Evolutionary conservation across 23 red algal genomes (phyloP), one percentile per base, ranked within the genome.

Genomic region (Agarophyton chilense): DNA sequence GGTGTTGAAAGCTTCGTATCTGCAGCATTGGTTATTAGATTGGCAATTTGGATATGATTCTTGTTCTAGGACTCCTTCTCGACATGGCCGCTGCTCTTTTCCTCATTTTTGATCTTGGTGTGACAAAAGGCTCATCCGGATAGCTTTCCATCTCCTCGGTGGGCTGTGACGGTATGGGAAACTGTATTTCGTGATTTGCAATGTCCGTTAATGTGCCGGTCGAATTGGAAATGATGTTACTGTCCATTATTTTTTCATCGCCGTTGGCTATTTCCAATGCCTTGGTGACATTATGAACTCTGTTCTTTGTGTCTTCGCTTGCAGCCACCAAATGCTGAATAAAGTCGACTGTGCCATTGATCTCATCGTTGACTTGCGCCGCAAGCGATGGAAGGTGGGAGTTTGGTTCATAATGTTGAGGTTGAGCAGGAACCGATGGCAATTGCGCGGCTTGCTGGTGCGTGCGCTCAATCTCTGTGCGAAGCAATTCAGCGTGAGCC

Each of bases 41-140:
- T 11, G 68, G 40, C 40, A 47, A 33, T 28, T 74, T 74, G 68
- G 68, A 74, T 29, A 47, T 47, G 18, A 19, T 18, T 36, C 60
- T 65, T 17, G 33, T 14, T 9, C 31, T 36, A 7, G 60, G 60
- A 65, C 60, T 65, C 60, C 33, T 65, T 38, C 31, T 35, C 31
- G 60, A 65, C 60, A 65, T 1, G 14, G 31, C 34, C 39, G 68
- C 68, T 46, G 24, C 68, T 7, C 68, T 43, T 74, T 74, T 74
- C 39, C 68, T 45, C 85, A 89, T 89, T 47, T 89, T 89, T 7
- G 70, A 78, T 24, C 85, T 66, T 8, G 85, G 85, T 49, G 72
- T 89, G 31, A 89, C 54, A 33, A 73, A 72, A 31, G 82, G 68
- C 12, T 40, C 33, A 18, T 74, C 68, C 1, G 68, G 68, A 25